Base-by-base conservation (phyloP, 2,329 filamentous ascomycete species). In the Colletotrichum sp. region DNA sequence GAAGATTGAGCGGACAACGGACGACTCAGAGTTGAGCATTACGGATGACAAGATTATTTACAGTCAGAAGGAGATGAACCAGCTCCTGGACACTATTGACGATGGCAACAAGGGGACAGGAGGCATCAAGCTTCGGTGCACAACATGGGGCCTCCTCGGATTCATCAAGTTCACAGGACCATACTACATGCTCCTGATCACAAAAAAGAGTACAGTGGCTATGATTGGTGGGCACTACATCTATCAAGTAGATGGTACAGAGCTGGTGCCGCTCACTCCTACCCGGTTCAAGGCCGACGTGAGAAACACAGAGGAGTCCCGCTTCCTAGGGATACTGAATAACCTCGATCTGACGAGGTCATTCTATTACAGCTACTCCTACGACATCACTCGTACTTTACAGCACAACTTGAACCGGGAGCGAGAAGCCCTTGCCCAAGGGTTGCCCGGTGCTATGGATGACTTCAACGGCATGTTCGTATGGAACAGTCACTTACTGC, bases 341-440 rank as follows among this genome's bases (percentile, higher is more conserved):
- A 98, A 98, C 79, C 89, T 99, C 36, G 97, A 99, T 83, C 87
- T 99, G 76, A 96, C 94, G 1, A 91, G 94, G 72, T 98, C 95
- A 0, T 99, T 99, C 84, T 99, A 99, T 85, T 99, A 98, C 87
- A 98, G 96, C 86, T 98, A 98, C 83, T 98, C 96, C 0, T 99
- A 99, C 86, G 95, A 99, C 82, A 94, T 99, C 79, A 99, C 97
- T 1, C 92, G 93, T 70, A 98, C 96, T 1, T 87, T 99, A 63
- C 97, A 99, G 83, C 93, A 96, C 81, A 99, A 99, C 81, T 96
- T 99, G 77, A 93, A 93, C 25, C 90, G 92, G 36, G 96, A 98
- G 84, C 91, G 97, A 52, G 89, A 91, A 65, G 92, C 93, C 4
- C 85, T 98, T 66, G 90, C 92, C 34, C 88, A 92, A 76, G 95